Conservation (phyloP, 495 filamentous ascomycete genomes). For the Penicillium paxilli region DNA sequence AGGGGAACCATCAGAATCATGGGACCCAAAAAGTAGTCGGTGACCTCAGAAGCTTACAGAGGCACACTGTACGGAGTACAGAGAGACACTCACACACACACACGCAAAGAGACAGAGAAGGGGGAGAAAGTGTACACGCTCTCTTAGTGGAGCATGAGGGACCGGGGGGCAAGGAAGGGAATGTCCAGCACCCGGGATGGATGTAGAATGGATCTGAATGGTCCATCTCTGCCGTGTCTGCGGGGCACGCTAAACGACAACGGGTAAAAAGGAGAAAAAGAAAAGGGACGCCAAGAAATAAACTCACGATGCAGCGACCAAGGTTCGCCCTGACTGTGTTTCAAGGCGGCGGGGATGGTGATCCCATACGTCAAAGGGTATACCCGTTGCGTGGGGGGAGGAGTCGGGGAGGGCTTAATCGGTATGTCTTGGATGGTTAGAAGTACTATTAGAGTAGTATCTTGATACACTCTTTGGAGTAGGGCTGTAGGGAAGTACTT, state of each 20-base stretch:
- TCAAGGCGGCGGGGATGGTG: slow-evolving; percentile 43
- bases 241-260: slow-evolving; percentile 8
- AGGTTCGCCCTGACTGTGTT: slow-evolving; percentile 39
- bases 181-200: slow-evolving; percentile 23
- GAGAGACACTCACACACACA: too few species aligned
- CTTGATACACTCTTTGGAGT: too few species aligned
- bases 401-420: not conserved
- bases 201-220: slow-evolving; percentile 13
- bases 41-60: slow-evolving; percentile 14
- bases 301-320: slow-evolving; percentile 37
- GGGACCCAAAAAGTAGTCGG: slow-evolving; percentile 26
- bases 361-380: slow-evolving; percentile 44
- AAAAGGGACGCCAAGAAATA: slow-evolving; percentile 35
- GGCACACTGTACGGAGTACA: not conserved
- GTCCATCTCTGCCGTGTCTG: slow-evolving; percentile 32
- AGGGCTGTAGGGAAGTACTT: too few species aligned
- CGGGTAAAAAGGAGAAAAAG: slow-evolving; percentile 12
- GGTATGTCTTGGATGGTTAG: slow-evolving; percentile 1
- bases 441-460: too few species aligned
- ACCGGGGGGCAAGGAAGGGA: slow-evolving; percentile 13
- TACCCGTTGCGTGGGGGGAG: slow-evolving; percentile 33
- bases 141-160: not conserved
- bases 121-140: not conserved
- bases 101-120: not conserved
- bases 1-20: slow-evolving; percentile 12